Evolutionary conservation across 1,284 basidiomycete species (phyloP), one percentile per base, ranked within the genome.

Genomic region (Sphaerobolus stellatus): DNA sequence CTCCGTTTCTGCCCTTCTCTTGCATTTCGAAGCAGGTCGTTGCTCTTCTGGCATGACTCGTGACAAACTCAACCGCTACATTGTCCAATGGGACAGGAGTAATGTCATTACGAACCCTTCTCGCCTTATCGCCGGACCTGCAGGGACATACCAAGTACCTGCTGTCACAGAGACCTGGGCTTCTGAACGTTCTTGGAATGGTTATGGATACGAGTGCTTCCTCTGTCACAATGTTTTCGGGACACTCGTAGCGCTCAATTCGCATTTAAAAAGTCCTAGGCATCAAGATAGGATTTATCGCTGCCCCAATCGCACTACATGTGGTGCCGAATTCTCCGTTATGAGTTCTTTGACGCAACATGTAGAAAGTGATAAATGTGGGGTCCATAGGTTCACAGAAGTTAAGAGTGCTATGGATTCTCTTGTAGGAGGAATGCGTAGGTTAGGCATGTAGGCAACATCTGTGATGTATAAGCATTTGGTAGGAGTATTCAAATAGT

Each of bases 291-390:
- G 71, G 71, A n/a, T 75, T 64, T 67, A 70, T 71, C 5, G 79
- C 76, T 64, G 62, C 69, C 27, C 84, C 75, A 66, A 62, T 5
- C 54, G 45, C n/a, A 24, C 14, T 4, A 25, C 22, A 11, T 83
- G 81, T 58, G 51, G 51, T 6, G 28, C 49, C 33, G 61, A 59
- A n/a, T 83, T 81, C 59, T 61, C 48, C 18, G 68, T 75, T 3
- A 66, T 83, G 14, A 81, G 79, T 52, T 77, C 59, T 3, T 61
- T 83, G 45, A 77, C 74, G 48, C 76, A 80, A 63, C 81, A 83
- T 57, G 72, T 83, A 13, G 81, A 83, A 68, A 83, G 80, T 60
- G 76, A 76, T 62, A 67, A 58, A 9, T 83, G 81, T 61, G 79
- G 77, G 0, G 71, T 82, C 30, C 58, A 64, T 20, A 77, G 64